A percentile compares a stretch with the other conserved stretches of the same genome.
Conservation (phyloP, 495 filamentous ascomycete genomes). For the Amorphotheca resinae region DNA sequence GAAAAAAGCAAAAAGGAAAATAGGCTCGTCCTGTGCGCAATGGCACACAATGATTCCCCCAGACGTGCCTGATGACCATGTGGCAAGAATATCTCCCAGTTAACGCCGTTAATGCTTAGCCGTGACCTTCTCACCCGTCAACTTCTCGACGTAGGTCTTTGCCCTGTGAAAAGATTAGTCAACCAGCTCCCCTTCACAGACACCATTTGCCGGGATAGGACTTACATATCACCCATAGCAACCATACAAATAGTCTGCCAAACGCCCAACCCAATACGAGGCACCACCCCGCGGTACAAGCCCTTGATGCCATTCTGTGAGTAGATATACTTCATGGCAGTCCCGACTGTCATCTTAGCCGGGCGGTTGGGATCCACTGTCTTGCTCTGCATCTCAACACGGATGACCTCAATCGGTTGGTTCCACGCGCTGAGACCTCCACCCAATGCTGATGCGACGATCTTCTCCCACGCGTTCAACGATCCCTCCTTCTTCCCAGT, state of each 20-base stretch:
- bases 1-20: too few relatives aligned
- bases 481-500: constrained; percentile 71
- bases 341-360: constrained; percentile 95
- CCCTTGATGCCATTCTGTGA: constrained; percentile 76
- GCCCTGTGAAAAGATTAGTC: constrained; percentile 47
- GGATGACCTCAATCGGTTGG: constrained; percentile 98
- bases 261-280: constrained; percentile 85
- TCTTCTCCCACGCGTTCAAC: constrained; percentile 72
- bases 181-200: not conserved
- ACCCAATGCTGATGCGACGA: constrained; percentile 73
- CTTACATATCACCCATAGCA: constrained; percentile 96
- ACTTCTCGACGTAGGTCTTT: constrained; percentile 92
- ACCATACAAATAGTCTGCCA: constrained; percentile 99
- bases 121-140: constrained; percentile 87
- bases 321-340: constrained; percentile 90
- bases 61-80: too few relatives aligned
- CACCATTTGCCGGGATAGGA: constrained; percentile 17
- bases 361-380: constrained; percentile 93
- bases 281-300: constrained; percentile 89
- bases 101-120: constrained; percentile 83
- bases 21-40: too few relatives aligned
- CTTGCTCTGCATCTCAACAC: constrained; percentile 99
- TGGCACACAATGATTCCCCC: too few relatives aligned
- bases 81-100: too few relatives aligned
- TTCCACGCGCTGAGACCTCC: constrained; percentile 97